These are phyloP conservation scores for Sonneratia caseolaris DNA, from an alignment of 345 rosid species.

Conservation along the genomic window DNA sequence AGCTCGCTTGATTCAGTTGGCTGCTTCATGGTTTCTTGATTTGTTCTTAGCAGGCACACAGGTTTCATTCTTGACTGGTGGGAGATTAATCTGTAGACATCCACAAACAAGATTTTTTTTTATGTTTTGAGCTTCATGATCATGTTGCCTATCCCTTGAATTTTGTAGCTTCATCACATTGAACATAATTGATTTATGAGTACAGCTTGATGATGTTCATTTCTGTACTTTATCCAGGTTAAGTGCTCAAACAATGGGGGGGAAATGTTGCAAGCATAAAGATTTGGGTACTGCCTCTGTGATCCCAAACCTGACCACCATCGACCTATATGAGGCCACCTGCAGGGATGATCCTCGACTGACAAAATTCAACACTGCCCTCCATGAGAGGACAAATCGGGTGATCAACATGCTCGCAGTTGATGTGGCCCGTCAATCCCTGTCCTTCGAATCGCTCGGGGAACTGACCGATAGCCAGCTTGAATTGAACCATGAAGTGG, in stretches of 20 bases:
- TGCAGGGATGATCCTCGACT: slow-evolving; percentile 56
- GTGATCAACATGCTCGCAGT: slow-evolving; percentile 47
- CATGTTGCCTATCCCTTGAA: not conserved
- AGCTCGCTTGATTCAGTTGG: not conserved
- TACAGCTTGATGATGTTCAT: not conserved
- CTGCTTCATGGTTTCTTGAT: not conserved
- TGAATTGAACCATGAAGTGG: slow-evolving; percentile 67
- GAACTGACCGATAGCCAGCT: slow-evolving; percentile 37
- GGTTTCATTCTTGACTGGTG: too few relatives aligned
- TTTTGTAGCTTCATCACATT: not conserved
- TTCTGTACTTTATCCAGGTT: not conserved
- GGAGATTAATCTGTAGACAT: not conserved
- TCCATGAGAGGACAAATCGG: slow-evolving; percentile 48
- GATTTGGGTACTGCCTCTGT: slow-evolving; percentile 2
- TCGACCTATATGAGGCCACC: slow-evolving; percentile 55
- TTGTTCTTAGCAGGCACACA: too few relatives aligned
- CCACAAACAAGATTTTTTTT: not conserved
- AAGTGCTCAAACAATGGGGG: not conserved
- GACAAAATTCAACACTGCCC: slow-evolving; percentile 36
- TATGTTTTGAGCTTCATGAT: not conserved
- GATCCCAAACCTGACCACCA: slow-evolving; percentile 25
- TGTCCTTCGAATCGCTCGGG: slow-evolving; percentile 37
- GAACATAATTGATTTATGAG: not conserved
- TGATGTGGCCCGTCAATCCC: slow-evolving; percentile 33
- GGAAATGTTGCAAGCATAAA: not conserved